These are phyloP conservation scores for Backusella parvicylindrica DNA, from an alignment of 192 early-diverging fungal species.

Conservation along the genomic window DNA sequence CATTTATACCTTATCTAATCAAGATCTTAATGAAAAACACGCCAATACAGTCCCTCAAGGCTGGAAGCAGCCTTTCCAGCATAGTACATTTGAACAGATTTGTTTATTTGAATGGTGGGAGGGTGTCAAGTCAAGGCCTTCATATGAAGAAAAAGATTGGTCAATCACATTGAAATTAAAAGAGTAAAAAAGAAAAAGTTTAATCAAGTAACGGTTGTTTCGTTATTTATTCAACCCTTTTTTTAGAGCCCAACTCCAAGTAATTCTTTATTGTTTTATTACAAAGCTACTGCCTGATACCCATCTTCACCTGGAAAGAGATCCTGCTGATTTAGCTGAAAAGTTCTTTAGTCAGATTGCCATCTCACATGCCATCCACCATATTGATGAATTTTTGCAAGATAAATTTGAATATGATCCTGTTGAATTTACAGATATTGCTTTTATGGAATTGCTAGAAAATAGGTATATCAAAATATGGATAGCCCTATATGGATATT, in stretches of 20 bases:
- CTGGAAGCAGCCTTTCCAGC: neutral
- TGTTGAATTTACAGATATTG: neutral
- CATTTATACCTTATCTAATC: neutral
- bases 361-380: neutral
- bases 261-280: constrained; percentile 4
- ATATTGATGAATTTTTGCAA: neutral
- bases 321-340: constrained; percentile 5
- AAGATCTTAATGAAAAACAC: constrained; percentile 4
- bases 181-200: neutral
- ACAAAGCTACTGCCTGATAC: neutral
- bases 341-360: neutral
- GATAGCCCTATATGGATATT: neutral
- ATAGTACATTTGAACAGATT: neutral
- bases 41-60: neutral
- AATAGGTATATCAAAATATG: neutral
- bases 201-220: neutral
- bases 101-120: constrained; percentile 7
- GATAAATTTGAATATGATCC: neutral
- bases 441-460: constrained; percentile 3
- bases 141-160: neutral
- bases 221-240: neutral
- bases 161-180: constrained; percentile 1
- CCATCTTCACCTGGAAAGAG: too few species aligned
- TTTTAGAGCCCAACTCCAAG: constrained; percentile 1
- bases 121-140: neutral